These are phyloP conservation scores for Helicosporidium sp. DNA, from an alignment of 139 green algal genomes.

Conservation along the genomic window DNA sequence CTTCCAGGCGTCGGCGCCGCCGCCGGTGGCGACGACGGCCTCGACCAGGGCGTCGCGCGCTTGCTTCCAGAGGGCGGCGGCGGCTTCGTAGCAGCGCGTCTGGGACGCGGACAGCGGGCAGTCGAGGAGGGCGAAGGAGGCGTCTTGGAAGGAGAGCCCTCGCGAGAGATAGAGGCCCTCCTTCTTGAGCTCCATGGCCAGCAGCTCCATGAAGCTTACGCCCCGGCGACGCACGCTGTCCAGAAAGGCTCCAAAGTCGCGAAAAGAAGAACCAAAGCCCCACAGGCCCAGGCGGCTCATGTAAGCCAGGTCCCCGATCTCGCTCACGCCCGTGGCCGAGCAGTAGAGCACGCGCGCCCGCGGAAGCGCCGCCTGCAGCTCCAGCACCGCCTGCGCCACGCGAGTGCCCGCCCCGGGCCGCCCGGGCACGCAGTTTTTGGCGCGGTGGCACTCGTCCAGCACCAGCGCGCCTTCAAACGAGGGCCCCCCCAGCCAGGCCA, in stretches of 20 bases:
- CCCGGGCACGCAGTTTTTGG: conserved; percentile 9
- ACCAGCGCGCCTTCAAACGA: conserved; percentile 50
- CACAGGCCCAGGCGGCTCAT: conserved; percentile 64
- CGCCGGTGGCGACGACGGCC: conserved; percentile 20
- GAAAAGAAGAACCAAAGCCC: conserved; percentile 37
- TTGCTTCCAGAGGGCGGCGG: conserved; percentile 32
- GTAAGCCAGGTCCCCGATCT: conserved; percentile 61
- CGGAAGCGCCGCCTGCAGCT: conserved; percentile 46
- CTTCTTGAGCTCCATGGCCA: conserved; percentile 63
- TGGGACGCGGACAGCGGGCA: conserved; percentile 24
- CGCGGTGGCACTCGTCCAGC: conserved; percentile 51
- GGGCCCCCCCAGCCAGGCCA: conserved; percentile 45
- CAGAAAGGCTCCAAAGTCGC: conserved; percentile 46
- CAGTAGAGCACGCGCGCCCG: conserved; percentile 60
- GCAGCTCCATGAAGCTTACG: conserved; percentile 53
- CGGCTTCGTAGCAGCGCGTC: conserved; percentile 44
- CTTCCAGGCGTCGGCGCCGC: conserved; percentile 23
- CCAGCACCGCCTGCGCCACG: conserved; percentile 42
- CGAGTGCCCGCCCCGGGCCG: conserved; percentile 53
- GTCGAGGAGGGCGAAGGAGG: conserved; percentile 59
- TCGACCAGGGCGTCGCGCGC: conserved; percentile 21
- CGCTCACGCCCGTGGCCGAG: conserved; percentile 40
- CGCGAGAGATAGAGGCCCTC: conserved; percentile 65
- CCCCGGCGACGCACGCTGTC: conserved; percentile 41
- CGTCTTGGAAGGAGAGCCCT: conserved; percentile 56